phyloP scores from a whole-genome alignment of 2,329 filamentous ascomycete genomes.

The Chaetomiaceae sp. region DNA sequence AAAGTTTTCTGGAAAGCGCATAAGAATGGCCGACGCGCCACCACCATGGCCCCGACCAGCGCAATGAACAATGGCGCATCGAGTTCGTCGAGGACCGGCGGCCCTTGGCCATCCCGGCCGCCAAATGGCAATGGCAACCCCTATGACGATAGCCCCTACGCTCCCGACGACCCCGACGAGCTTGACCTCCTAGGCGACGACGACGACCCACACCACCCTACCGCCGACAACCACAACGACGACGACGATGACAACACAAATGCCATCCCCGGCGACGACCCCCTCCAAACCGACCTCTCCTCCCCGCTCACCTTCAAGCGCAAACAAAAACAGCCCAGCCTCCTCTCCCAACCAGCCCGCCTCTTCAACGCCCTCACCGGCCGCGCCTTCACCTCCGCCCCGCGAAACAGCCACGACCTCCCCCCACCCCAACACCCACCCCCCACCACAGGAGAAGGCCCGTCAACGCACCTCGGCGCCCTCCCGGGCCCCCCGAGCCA shows the following conservation, averaged over 20 bases:
- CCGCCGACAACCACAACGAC: neutral
- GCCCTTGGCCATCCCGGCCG: slow-evolving; percentile 5
- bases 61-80: slow-evolving; percentile 23
- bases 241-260: slow-evolving; percentile 25
- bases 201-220: slow-evolving; percentile 37
- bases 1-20: neutral
- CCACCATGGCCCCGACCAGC: slow-evolving; percentile 17
- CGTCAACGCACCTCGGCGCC: slow-evolving; percentile 7
- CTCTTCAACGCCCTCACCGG: slow-evolving; percentile 47
- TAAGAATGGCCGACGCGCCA: slow-evolving; percentile 15
- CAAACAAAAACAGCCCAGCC: slow-evolving; percentile 51
- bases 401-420: slow-evolving; percentile 8
- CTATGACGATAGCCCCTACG: neutral
- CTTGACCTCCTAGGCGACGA: slow-evolving; percentile 40
- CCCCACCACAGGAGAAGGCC: neutral
- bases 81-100: too few relatives aligned
- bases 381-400: slow-evolving; percentile 26
- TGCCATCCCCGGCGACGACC: slow-evolving; percentile 51
- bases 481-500: neutral
- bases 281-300: slow-evolving; percentile 46
- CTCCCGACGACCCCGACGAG: slow-evolving; percentile 38
- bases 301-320: slow-evolving; percentile 67
- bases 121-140: neutral
- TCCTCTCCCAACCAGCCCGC: slow-evolving; percentile 44
- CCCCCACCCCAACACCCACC: neutral